Evolutionary conservation across 345 rosid genomes (phyloP), one percentile per base, ranked within the genome.

Genomic region (Carallia brachiata): DNA sequence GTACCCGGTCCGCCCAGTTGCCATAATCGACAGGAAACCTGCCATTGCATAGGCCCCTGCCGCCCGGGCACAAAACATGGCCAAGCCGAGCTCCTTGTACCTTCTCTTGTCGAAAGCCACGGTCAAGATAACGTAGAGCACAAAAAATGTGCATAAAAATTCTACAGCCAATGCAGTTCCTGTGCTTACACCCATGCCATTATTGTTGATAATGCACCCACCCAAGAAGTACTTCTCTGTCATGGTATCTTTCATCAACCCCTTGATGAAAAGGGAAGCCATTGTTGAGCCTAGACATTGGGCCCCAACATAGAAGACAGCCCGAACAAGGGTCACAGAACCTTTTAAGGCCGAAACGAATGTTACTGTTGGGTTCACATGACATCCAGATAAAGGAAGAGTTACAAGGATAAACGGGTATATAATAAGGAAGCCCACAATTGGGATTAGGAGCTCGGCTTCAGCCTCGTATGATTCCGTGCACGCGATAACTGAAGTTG

Each of bases 1-100:
- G 56, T 75, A 75, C 75, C 80, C 69, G 57, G n/a, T 73, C 80
- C 69, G 66, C 5, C 74, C 74, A 1, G 74, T 75, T 1, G 70
- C 74, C 28, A n/a, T 5, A 37, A 6, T 53, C 5, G 57, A 53
- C 57, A 53, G 7, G 57, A 53, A 53, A n/a, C n/a, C 57, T 6
- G 27, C 27, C 12, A 53, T n/a, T 53, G 57, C 57, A 54, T 2
- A 7, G 8, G 28, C 58, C 28, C 13, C 30, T 19, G 58, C 19
- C 58, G 10, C 28, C 4, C 19, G 1, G 19, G 58, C 13, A 2
- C 10, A 19, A 19, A 54, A 6, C 28, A 7, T 7, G 7, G 58
- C 7, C 58, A 54, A 27, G 12, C 30, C 23, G 5, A 54, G 58
- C 58, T 54, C 58, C 58, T 54, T 54, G 30, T 18, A 19, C 23